A percentile compares a stretch with the other conserved stretches of the same genome.
Conservation (phyloP, 352 stramenopile genomes). For the Pythium monospermum region DNA sequence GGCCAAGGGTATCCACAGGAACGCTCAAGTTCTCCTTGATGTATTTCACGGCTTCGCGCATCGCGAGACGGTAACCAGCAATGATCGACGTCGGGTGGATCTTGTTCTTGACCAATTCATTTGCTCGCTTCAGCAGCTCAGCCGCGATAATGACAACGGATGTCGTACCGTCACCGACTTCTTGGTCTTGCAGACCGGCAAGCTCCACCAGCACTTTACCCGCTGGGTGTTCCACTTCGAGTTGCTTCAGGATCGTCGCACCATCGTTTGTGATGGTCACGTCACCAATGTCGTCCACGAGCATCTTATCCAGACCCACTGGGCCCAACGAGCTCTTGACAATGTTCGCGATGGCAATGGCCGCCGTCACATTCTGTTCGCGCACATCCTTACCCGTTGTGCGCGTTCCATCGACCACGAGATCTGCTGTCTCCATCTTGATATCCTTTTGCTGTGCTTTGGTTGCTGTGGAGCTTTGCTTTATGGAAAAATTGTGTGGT, state of each 20-base stretch:
- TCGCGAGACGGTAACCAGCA: conserved; percentile 96
- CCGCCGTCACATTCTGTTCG: conserved; percentile 96
- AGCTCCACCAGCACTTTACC: conserved; percentile 98
- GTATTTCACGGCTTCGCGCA: conserved; percentile 98
- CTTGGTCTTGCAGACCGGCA: conserved; percentile 97
- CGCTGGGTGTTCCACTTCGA: conserved; percentile 99
- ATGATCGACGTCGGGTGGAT: conserved; percentile 99
- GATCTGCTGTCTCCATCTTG: conserved; percentile 64
- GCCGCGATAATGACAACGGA: conserved; percentile 98
- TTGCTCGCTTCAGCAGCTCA: conserved; percentile 93
- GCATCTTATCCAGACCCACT: conserved; percentile 99
- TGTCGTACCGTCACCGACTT: conserved; percentile 99
- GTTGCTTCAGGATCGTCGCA: conserved; percentile 99
- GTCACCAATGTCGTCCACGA: conserved; percentile 98
- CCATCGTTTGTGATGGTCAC: conserved; percentile 99
- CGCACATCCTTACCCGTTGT: conserved; percentile 92
- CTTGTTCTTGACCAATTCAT: conserved; percentile 97
- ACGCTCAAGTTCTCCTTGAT: conserved; percentile 98
- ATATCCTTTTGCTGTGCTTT: neutral
- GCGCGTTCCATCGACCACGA: conserved; percentile 88
- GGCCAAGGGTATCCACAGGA: conserved; percentile 91
- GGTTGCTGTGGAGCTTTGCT: conserved; percentile 7
- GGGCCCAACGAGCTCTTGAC: conserved; percentile 98
- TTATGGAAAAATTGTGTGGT: conserved; percentile 52
- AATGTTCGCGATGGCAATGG: conserved; percentile 99